A percentile compares a stretch with the other conserved stretches of the same genome.
phyloP scores from a whole-genome alignment of 1,139 yeast species.

The Yamadazyma dushanensis region DNA sequence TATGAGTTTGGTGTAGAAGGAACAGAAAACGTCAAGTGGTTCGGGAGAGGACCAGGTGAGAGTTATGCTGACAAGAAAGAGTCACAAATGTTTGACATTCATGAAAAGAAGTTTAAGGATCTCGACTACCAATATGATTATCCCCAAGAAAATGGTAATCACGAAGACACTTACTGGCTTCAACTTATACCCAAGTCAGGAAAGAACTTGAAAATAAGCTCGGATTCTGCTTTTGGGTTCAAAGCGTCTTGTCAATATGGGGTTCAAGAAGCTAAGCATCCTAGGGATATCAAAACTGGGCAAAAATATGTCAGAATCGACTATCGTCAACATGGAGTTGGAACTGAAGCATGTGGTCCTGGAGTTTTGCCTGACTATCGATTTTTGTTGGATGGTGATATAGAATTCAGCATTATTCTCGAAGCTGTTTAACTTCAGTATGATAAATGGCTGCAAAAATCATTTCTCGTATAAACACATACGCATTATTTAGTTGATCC shows the following conservation, averaged over 20 bases:
- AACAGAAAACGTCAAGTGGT: slow-evolving; percentile 23
- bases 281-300: slow-evolving; percentile 21
- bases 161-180: slow-evolving; percentile 30
- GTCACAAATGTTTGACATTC: slow-evolving; percentile 25
- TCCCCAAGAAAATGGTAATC: slow-evolving; percentile 38
- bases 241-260: slow-evolving; percentile 21
- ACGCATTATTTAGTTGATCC: too few relatives aligned
- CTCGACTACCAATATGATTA: slow-evolving; percentile 27
- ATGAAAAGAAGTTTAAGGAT: slow-evolving; percentile 13
- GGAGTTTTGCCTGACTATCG: slow-evolving; percentile 16
- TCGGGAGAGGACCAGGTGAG: slow-evolving; percentile 35
- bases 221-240: slow-evolving; percentile 15
- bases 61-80: slow-evolving; percentile 30
- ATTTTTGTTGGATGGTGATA: neutral
- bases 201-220: neutral
- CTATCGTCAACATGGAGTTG: slow-evolving; percentile 33
- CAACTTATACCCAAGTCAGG: slow-evolving; percentile 5
- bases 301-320: slow-evolving; percentile 25
- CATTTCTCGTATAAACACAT: too few relatives aligned
- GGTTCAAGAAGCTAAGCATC: slow-evolving; percentile 28
- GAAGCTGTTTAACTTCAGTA: too few relatives aligned
- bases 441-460: too few relatives aligned
- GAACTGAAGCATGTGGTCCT: slow-evolving; percentile 36
- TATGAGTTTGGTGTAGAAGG: slow-evolving; percentile 16
- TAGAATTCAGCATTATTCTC: neutral